phyloP scores from a whole-genome alignment of 306 rosid genomes.

The Prunus armeniaca region DNA sequence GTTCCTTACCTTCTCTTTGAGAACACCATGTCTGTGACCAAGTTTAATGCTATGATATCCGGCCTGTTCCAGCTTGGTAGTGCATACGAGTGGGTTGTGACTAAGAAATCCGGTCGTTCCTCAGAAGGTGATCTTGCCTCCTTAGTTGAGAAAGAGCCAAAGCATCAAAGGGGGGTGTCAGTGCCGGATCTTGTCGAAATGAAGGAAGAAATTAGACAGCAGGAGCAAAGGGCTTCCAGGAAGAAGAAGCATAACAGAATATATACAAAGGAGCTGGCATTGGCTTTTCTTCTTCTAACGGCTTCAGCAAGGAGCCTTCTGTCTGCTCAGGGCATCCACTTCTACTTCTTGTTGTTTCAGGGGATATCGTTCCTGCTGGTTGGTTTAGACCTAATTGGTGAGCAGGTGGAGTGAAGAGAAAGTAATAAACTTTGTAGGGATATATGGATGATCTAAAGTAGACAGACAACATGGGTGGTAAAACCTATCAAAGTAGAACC shows the following conservation, averaged over 20 bases:
- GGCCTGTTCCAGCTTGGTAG: conserved; percentile 90
- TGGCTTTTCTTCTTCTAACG: conserved; percentile 80
- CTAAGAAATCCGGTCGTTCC: conserved; percentile 90
- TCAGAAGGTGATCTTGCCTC: conserved; percentile 80
- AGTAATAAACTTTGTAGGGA: not conserved
- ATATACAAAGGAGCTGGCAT: conserved; percentile 73
- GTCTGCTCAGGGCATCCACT: conserved; percentile 95
- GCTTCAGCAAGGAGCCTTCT: conserved; percentile 90
- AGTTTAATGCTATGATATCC: conserved; percentile 92
- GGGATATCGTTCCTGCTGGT: conserved; percentile 85
- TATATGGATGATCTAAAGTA: not conserved
- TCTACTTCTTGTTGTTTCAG: conserved; percentile 90
- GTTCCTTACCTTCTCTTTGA: conserved; percentile 94
- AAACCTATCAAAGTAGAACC: not conserved
- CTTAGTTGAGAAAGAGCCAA: conserved; percentile 57
- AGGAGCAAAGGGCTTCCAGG: conserved; percentile 36
- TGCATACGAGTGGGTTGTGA: conserved; percentile 94
- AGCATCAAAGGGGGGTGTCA: conserved; percentile 56
- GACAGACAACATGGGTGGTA: conserved; percentile 10
- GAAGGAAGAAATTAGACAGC: conserved; percentile 59
- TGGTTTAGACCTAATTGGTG: conserved; percentile 88
- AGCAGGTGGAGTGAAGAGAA: conserved; percentile 60
- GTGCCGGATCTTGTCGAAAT: conserved; percentile 61
- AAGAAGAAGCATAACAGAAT: conserved; percentile 79
- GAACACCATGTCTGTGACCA: conserved; percentile 92